Evolutionary conservation across 345 rosid genomes (phyloP).

Genomic region (Euphorbia pulcherrima): DNA sequence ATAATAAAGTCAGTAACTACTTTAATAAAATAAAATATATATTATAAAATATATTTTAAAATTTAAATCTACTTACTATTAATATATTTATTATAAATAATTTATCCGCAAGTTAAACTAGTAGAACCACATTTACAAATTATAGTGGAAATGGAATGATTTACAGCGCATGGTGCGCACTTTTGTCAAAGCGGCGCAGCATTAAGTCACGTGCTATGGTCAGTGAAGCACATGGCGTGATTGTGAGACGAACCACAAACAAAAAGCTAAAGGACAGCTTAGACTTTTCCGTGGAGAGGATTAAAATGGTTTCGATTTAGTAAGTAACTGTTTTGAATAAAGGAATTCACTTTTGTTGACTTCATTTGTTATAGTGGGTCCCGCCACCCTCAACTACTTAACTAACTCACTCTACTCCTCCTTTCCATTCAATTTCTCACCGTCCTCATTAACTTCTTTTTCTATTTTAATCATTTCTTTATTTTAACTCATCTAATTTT

Average conservation of each 20-base stretch:
- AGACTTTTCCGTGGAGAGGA: neutral
- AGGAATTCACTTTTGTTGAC: conserved; percentile 6
- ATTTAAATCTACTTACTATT: too few relatives aligned
- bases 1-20: too few relatives aligned
- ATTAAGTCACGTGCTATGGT: conserved; percentile 34
- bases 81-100: too few relatives aligned
- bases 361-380: neutral
- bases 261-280: neutral
- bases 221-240: conserved; percentile 35
- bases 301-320: conserved; percentile 3
- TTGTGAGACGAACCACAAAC: neutral
- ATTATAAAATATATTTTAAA: too few relatives aligned
- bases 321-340: neutral
- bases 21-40: too few relatives aligned
- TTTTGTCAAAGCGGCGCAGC: conserved; percentile 33
- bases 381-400: conserved; percentile 22
- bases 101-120: too few relatives aligned
- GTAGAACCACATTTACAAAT: too few relatives aligned
- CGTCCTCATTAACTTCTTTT: conserved; percentile 14
- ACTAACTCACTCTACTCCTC: conserved; percentile 13
- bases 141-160: neutral
- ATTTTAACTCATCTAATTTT: too few relatives aligned
- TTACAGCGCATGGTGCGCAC: conserved; percentile 29
- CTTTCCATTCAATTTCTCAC: conserved; percentile 35
- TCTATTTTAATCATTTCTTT: neutral